Base-by-base conservation (phyloP, 306 rosid species). In the Leucaena leucocephala region DNA sequence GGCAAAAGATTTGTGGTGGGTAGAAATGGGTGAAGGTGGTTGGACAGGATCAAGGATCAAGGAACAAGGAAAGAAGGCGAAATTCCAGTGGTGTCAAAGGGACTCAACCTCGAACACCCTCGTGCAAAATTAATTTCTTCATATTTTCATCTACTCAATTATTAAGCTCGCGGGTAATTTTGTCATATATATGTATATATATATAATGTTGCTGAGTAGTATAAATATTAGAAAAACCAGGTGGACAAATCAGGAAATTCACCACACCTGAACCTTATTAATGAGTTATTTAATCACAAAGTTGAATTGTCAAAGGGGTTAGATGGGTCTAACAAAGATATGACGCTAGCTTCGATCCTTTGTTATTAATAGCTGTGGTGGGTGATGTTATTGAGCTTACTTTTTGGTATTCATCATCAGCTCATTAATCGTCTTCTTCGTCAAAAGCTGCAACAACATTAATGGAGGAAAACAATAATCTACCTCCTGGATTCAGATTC, bases 1-100 rank as follows among this genome's bases (percentile, higher is more conserved):
- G 50, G 52, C 75, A 68, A 19, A 74, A 16, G 84, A 55, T 55
- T 68, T 76, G 64, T 1, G 91, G 98, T 94, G 87, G 98, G 87
- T 94, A 85, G 90, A 85, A 85, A 91, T 85, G 94, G 97, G 90
- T 94, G 97, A 88, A 87, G 88, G 98, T 93, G 82, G 98, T 91
- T 91, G 97, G 89, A 83, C 83, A 61, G 86, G 88, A 89, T 73
- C 84, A 83, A 75, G 85, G 88, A 27, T 27, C 27, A 27, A 61
- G 86, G 88, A 85, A 78, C 27, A 27, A 61, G 86, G 88, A 85
- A 78, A 80, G 11, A 55, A 81, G 17, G 14, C n/a, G 75, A 70
- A 84, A 78, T 54, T 74, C 67, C 7, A 80, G 57, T 77, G 81
- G 81, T 77, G 78, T 84, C 79, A 83, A 71, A 48, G n/a, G 70